These are phyloP conservation scores for Neurospora sp. DNA, from an alignment of 495 filamentous ascomycete species.

Conservation along the genomic window DNA sequence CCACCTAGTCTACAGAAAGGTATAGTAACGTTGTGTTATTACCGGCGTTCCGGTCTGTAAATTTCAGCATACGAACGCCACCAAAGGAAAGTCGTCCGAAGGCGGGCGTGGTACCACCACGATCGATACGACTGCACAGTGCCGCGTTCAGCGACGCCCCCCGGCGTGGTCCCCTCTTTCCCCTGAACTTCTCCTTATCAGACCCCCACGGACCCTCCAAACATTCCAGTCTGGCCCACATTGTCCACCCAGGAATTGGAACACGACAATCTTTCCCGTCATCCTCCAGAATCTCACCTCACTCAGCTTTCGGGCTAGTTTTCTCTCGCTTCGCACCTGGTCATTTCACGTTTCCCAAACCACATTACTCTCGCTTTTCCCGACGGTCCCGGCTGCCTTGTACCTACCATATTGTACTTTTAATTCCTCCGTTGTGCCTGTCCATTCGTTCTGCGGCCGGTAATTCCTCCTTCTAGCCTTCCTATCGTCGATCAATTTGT, in stretches of 20 bases:
- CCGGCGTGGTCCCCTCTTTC: not conserved
- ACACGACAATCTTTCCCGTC: not conserved
- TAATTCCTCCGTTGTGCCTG: not conserved
- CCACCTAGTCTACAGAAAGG: not conserved
- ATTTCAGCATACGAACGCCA: not conserved
- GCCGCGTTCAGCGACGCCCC: not conserved
- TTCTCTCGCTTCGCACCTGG: slow-evolving; percentile 16
- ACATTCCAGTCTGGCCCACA: not conserved
- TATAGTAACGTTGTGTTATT: not conserved
- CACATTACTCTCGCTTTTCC: slow-evolving; percentile 14
- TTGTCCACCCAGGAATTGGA: not conserved
- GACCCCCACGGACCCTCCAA: not conserved
- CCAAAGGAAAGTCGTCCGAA: not conserved
- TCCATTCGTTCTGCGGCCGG: not conserved
- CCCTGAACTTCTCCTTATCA: not conserved
- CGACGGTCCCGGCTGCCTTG: not conserved
- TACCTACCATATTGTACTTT: not conserved
- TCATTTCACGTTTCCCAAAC: not conserved
- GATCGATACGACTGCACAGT: not conserved
- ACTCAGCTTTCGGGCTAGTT: slow-evolving; percentile 19
- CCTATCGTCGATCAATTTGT: not conserved
- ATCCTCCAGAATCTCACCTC: slow-evolving; percentile 6
- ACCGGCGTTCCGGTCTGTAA: not conserved
- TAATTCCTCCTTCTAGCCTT: not conserved
- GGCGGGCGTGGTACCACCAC: not conserved